Base-by-base conservation (phyloP, 1,284 basidiomycete genomes). In the Ceratobasidium sp. region DNA sequence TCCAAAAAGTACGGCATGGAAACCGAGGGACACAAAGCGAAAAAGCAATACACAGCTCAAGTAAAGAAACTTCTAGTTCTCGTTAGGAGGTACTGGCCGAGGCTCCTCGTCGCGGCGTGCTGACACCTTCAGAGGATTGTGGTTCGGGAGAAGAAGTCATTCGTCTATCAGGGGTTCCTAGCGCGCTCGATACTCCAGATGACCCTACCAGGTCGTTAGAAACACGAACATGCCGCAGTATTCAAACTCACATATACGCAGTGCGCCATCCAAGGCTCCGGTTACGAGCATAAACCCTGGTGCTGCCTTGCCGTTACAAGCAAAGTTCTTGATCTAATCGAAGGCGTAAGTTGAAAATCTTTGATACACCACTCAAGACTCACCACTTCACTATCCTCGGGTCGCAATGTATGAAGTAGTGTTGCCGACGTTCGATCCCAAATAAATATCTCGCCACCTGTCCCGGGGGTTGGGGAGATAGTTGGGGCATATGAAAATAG, bases 391-490 rank as follows among this genome's bases (percentile, higher is more conserved):
- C 32, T 73, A 17, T 62, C 70, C 15, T 62, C 57, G 9, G 70
- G 70, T 29, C 43, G 76, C 9, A 79, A 25, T n/a, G 69, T 76
- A 59, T 78, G 79, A 0, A 77, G 68, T 11, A 78, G 43, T 22
- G 66, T 57, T 88, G 86, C 93, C 8, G 91, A 91, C 82, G 93
- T 91, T 76, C 90, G 88, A 81, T 94, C 92, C 93, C 93, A 94
- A n/a, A 94, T 92, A 80, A 93, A 90, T 40, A 94, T 90, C 80
- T 93, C 91, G 1, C 93, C 92, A 78, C 87, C 92, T 93, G 76
- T 19, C 15, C 32, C 17, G 46, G 2, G 22, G 19, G n/a, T 43
- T 57, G 29, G 44, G 69, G 77, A 19, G 54, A 51, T 77, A 19
- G 79, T 51, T 19, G 9, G 13, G 17, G 29, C 40, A 25, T 66